A percentile compares a stretch with the other conserved stretches of the same genome.
Evolutionary conservation across 805 yeast genomes (phyloP).

Genomic region (Phaffomyces thermotolerans): DNA sequence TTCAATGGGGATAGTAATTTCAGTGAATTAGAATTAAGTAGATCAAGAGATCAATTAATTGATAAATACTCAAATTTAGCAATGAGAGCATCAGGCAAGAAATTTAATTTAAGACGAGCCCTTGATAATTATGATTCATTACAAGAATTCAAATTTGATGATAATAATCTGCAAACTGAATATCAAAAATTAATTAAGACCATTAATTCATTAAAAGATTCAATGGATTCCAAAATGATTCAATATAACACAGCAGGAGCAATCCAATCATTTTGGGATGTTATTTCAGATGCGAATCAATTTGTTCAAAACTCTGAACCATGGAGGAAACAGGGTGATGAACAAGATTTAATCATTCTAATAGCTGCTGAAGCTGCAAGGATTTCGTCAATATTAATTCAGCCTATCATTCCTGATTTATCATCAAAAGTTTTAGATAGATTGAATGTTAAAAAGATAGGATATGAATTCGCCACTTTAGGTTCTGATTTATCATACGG

Average conservation of each 20-base stretch:
- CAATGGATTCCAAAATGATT: conserved; percentile 37
- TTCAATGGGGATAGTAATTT: conserved; percentile 77
- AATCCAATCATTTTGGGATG: conserved; percentile 49
- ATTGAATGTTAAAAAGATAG: conserved; percentile 48
- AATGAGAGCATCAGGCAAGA: conserved; percentile 64
- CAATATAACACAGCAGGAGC: conserved; percentile 50
- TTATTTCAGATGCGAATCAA: conserved; percentile 52
- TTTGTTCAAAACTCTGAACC: conserved; percentile 68
- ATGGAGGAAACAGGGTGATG: conserved; percentile 44
- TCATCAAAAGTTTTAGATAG: conserved; percentile 52
- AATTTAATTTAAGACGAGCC: conserved; percentile 52
- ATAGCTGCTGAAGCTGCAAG: conserved; percentile 67
- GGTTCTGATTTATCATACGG: conserved; percentile 65
- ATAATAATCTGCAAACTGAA: conserved; percentile 6
- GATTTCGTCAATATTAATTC: conserved; percentile 55
- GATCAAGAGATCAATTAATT: conserved; percentile 56
- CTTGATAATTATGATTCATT: conserved; percentile 7
- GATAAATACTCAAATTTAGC: conserved; percentile 80
- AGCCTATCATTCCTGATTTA: conserved; percentile 68
- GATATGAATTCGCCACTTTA: conserved; percentile 35
- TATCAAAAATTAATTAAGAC: conserved; percentile 21
- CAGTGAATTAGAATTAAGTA: conserved; percentile 46
- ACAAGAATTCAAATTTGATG: conserved; percentile 5
- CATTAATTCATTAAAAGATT: conserved; percentile 29
- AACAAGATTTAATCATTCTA: conserved; percentile 51